These are phyloP conservation scores for Chrysoporthe cubensis DNA, from an alignment of 2,329 filamentous ascomycete species.

Conservation along the genomic window DNA sequence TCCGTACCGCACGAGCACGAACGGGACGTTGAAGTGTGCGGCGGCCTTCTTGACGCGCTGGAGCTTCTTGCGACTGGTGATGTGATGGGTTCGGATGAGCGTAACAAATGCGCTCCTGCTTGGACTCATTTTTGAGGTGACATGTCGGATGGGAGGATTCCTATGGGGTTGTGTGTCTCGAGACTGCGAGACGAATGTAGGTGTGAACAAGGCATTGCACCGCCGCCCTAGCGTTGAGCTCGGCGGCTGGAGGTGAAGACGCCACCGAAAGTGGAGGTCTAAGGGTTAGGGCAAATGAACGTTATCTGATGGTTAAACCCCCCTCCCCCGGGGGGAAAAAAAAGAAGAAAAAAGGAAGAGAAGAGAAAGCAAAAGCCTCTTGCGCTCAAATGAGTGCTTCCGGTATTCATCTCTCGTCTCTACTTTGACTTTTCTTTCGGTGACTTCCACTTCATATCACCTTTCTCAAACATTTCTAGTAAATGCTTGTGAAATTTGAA, in stretches of 20 bases:
- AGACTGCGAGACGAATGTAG: not conserved
- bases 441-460: too few species aligned
- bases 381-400: too few species aligned
- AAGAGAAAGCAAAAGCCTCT: not conserved
- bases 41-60: conserved; percentile 64
- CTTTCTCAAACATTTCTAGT: too few species aligned
- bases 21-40: conserved; percentile 62
- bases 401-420: too few species aligned
- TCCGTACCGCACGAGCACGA: conserved; percentile 68
- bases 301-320: not conserved
- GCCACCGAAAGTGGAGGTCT: not conserved
- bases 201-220: conserved; percentile 11
- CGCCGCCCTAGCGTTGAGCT: conserved; percentile 13
- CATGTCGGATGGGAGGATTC: not conserved
- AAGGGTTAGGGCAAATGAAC: not conserved
- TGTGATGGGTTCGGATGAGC: conserved; percentile 78
- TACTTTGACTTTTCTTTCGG: too few species aligned
- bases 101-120: conserved; percentile 45
- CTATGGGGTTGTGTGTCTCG: not conserved
- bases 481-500: too few species aligned
- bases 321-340: not conserved
- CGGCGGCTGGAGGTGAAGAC: too few species aligned
- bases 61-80: conserved; percentile 77
- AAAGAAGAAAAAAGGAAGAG: not conserved
- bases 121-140: conserved; percentile 16